A percentile compares a stretch with the other conserved stretches of the same genome.
phyloP scores from a whole-genome alignment of 352 stramenopile genomes.

The Phytophthora pinifolia region DNA sequence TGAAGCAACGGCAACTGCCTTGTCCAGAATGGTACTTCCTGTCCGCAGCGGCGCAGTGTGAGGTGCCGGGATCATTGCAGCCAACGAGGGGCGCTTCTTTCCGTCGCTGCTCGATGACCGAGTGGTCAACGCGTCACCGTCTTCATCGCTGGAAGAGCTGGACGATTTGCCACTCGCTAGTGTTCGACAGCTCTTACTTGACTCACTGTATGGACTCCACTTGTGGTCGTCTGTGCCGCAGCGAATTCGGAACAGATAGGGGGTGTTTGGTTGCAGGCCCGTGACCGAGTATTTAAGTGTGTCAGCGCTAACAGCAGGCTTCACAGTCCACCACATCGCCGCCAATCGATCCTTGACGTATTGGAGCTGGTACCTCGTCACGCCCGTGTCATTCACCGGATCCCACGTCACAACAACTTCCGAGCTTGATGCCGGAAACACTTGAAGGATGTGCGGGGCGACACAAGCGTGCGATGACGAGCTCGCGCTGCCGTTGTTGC shows the following conservation, averaged over 20 bases:
- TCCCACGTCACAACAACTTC: slow-evolving; percentile 81
- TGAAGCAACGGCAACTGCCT: slow-evolving; percentile 63
- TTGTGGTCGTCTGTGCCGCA: slow-evolving; percentile 47
- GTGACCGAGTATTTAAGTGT: slow-evolving; percentile 57
- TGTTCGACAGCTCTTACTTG: slow-evolving; percentile 66
- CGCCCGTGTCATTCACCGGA: slow-evolving; percentile 47
- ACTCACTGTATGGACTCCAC: slow-evolving; percentile 79
- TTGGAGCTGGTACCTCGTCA: slow-evolving; percentile 82
- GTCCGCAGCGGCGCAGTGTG: slow-evolving; percentile 44
- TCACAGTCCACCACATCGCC: slow-evolving; percentile 79
- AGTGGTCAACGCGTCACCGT: slow-evolving; percentile 12
- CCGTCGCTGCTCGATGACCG: slow-evolving; percentile 8
- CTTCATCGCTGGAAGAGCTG: slow-evolving; percentile 26
- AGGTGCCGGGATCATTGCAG: slow-evolving; percentile 6
- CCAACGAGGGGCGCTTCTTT: slow-evolving; percentile 8
- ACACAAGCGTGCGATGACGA: slow-evolving; percentile 16
- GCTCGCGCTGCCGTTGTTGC: not conserved
- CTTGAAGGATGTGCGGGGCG: slow-evolving; percentile 54
- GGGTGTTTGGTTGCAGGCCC: slow-evolving; percentile 57
- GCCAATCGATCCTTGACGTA: slow-evolving; percentile 79
- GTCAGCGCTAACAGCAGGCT: slow-evolving; percentile 59
- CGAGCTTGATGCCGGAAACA: slow-evolving; percentile 56
- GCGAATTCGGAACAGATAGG: slow-evolving; percentile 78
- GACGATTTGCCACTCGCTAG: slow-evolving; percentile 13
- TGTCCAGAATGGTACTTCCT: slow-evolving; percentile 71